Base-by-base conservation (phyloP, 169 alveolate species). In the Plasmodium blacklocki region DNA sequence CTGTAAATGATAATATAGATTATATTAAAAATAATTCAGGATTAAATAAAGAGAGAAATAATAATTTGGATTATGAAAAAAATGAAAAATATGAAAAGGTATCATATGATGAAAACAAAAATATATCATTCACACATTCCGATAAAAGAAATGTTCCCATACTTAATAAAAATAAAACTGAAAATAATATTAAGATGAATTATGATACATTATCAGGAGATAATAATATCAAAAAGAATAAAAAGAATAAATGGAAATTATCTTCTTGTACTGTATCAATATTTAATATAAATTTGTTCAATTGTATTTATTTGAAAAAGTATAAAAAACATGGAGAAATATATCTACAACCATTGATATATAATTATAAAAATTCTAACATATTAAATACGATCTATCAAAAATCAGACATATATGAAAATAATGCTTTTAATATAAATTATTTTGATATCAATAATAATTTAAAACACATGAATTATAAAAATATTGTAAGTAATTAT, bases 301-400 rank as follows among this genome's bases (percentile, higher is more conserved):
- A 75, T 59, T 83, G 91, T 32, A 68, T 83, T 26, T 83, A 83
- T 83, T 50, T 83, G 63, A 67, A 67, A 83, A 70, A 47, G 45
- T 68, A 63, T 54, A 83, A 56, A 68, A 56, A 54, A 68, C 68
- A 66, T 3, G 62, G 72, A n/a, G 54, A 83, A 56, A 21, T 39
- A 12, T 54, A 26, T 60, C 8, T 83, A 68, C 73, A 83, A 15
- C 91, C 91, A n/a, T 63, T 83, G 21, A 32, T 83, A 60, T 83
- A 83, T 11, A 83, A 83, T 83, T 83, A 83, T 32, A 80, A 67
- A 14, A 39, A 80, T 26, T 39, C 90, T 8, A 83, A 83, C 52
- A 59, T 62, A 19, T 14, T 26, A 68, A 14, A 63, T 14, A 12
- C 71, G 5, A 19, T 49, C 11, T 60, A 29, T 7, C 32, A 45